Percentiles rank a stretch among this genome's conserved stretches.
phyloP scores from a whole-genome alignment of 306 rosid genomes.

The Fragaria ananassa region DNA sequence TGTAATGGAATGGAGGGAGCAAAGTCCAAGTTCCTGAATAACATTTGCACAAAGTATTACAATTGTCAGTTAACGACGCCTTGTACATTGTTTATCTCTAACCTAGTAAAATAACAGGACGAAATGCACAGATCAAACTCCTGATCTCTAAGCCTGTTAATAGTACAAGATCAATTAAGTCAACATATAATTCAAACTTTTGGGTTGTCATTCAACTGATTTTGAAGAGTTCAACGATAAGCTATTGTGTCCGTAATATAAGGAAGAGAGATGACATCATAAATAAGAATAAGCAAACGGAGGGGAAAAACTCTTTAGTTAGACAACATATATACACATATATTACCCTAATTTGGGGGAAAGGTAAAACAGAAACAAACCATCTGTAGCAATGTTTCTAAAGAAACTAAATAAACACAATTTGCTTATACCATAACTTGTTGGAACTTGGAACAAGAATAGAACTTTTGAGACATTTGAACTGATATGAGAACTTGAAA shows the following conservation, averaged over 20 bases:
- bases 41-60: background rate
- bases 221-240: background rate
- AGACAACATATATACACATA: no score
- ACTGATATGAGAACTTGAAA: background rate
- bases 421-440: background rate
- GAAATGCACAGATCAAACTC: background rate
- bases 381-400: background rate
- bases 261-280: background rate
- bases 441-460: background rate
- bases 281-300: no score
- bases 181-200: background rate
- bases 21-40: conserved; percentile 81
- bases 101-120: background rate
- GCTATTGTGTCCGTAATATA: no score
- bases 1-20: conserved; percentile 97
- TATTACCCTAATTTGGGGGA: no score
- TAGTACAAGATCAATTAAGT: background rate
- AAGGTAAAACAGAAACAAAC: no score
- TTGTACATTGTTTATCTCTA: background rate
- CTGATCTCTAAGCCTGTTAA: background rate
- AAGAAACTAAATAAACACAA: background rate
- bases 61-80: background rate
- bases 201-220: background rate
- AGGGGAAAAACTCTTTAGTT: no score
- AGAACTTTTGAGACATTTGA: background rate